Conservation (phyloP, 805 yeast species). For the Metschnikowia baotianmanensis region DNA sequence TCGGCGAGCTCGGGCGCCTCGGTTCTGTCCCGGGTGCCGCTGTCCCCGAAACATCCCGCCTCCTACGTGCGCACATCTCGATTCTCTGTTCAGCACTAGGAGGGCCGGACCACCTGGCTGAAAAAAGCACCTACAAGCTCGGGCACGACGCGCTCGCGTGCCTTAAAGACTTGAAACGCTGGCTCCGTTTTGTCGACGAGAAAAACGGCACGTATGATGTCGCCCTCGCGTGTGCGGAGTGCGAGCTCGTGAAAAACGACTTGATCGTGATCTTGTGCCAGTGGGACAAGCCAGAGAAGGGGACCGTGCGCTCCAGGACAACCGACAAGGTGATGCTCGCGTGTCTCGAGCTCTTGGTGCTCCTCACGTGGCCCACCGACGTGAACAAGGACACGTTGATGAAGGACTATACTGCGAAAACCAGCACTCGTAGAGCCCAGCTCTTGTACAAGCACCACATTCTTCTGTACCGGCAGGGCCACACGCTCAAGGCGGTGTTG, state of each 20-base stretch:
- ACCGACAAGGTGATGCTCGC: slow-evolving; percentile 65
- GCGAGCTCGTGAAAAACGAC: slow-evolving; percentile 71
- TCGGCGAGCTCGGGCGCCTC: slow-evolving; percentile 14
- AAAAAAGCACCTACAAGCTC: slow-evolving; percentile 60
- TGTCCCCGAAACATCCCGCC: slow-evolving; percentile 35
- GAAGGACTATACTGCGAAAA: slow-evolving; percentile 56
- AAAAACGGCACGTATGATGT: slow-evolving; percentile 69
- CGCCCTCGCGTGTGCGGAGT: slow-evolving; percentile 82
- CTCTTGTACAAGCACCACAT: slow-evolving; percentile 67
- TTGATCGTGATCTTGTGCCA: slow-evolving; percentile 68
- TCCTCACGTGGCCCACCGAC: slow-evolving; percentile 82
- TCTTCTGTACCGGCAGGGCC: slow-evolving; percentile 55
- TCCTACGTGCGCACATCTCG: slow-evolving; percentile 70
- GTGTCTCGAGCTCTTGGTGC: slow-evolving; percentile 75
- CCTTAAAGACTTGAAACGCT: slow-evolving; percentile 79
- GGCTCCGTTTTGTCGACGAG: slow-evolving; percentile 86
- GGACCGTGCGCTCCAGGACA: slow-evolving; percentile 18
- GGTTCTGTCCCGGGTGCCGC: slow-evolving; percentile 29
- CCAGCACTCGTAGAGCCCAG: slow-evolving; percentile 51
- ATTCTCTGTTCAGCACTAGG: slow-evolving; percentile 87
- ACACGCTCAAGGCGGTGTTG: slow-evolving; percentile 64
- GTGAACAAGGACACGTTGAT: slow-evolving; percentile 45
- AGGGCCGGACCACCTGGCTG: slow-evolving; percentile 70
- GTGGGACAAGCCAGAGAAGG: slow-evolving; percentile 54
- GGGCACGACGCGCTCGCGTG: slow-evolving; percentile 91